Conservation (phyloP, 345 rosid genomes). For the Ceriops decandra region DNA sequence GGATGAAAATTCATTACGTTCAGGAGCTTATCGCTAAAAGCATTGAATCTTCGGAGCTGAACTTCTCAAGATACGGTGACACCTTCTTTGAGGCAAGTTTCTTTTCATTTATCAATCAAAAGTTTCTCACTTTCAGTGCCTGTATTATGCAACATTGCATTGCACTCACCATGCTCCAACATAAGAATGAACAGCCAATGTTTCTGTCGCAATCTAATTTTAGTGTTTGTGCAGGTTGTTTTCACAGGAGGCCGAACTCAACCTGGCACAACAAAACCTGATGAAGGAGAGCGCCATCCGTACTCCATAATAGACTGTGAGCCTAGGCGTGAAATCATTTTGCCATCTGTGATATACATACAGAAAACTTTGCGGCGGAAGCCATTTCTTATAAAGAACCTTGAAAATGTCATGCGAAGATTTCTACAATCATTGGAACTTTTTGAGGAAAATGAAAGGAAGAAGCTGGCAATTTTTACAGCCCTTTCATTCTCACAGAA, state of each 20-base stretch:
- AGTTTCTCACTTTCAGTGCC: neutral
- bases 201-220: slow-evolving; percentile 1
- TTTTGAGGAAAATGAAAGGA: slow-evolving; percentile 94
- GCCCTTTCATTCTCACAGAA: slow-evolving; percentile 98
- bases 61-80: slow-evolving; percentile 95
- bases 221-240: slow-evolving; percentile 52
- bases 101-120: slow-evolving; percentile 2
- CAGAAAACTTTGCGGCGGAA: slow-evolving; percentile 86
- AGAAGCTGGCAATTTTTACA: slow-evolving; percentile 97
- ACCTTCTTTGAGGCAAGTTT: slow-evolving; percentile 64
- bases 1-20: neutral
- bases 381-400: slow-evolving; percentile 95
- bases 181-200: neutral
- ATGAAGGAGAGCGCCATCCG: slow-evolving; percentile 96
- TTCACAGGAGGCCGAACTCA: slow-evolving; percentile 99
- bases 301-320: slow-evolving; percentile 85
- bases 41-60: slow-evolving; percentile 81
- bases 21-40: slow-evolving; percentile 91
- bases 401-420: slow-evolving; percentile 90
- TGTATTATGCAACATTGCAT: too few species aligned
- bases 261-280: slow-evolving; percentile 91
- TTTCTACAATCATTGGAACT: slow-evolving; percentile 97
- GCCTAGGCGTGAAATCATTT: slow-evolving; percentile 71
- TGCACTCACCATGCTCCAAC: too few species aligned
- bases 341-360: slow-evolving; percentile 83